Conservation (phyloP, 805 yeast genomes). For the Ogataea minuta region DNA sequence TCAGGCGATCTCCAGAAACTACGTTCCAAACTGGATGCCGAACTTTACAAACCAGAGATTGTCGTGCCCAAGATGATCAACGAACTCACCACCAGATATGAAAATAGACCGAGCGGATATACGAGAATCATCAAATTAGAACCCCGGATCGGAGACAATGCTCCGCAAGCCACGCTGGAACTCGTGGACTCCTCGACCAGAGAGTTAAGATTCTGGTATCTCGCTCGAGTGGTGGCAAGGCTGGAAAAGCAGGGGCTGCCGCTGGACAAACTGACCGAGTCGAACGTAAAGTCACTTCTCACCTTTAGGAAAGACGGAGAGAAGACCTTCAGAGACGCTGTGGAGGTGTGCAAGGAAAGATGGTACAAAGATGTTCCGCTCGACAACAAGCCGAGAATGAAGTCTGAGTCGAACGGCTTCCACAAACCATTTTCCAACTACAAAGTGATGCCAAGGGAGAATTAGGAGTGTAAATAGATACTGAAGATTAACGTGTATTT, state of each 20-base stretch:
- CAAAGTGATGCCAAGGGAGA: slow-evolving; percentile 34
- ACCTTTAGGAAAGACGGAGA: slow-evolving; percentile 49
- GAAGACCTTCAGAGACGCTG: slow-evolving; percentile 55
- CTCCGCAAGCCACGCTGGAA: slow-evolving; percentile 86
- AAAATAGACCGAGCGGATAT: slow-evolving; percentile 70
- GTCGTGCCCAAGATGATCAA: slow-evolving; percentile 64
- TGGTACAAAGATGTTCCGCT: slow-evolving; percentile 37
- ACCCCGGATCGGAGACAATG: slow-evolving; percentile 84
- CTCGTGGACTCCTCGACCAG: slow-evolving; percentile 59
- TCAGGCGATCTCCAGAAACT: slow-evolving; percentile 27
- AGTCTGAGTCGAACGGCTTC: slow-evolving; percentile 29
- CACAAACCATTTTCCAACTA: slow-evolving; percentile 30
- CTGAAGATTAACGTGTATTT: slow-evolving; percentile 9
- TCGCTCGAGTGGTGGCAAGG: slow-evolving; percentile 85
- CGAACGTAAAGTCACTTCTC: slow-evolving; percentile 54
- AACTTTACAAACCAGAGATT: slow-evolving; percentile 46
- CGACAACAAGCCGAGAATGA: slow-evolving; percentile 33
- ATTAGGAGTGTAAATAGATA: slow-evolving; percentile 10
- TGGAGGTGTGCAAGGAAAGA: slow-evolving; percentile 50
- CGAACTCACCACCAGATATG: slow-evolving; percentile 64
- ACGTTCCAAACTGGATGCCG: slow-evolving; percentile 32
- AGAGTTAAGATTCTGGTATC: slow-evolving; percentile 72
- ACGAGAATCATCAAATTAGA: slow-evolving; percentile 83
- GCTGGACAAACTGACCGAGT: slow-evolving; percentile 50
- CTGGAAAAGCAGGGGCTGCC: slow-evolving; percentile 60